Conservation (phyloP, 2,329 filamentous ascomycete species). For the Microcyclospora pomicola region DNA sequence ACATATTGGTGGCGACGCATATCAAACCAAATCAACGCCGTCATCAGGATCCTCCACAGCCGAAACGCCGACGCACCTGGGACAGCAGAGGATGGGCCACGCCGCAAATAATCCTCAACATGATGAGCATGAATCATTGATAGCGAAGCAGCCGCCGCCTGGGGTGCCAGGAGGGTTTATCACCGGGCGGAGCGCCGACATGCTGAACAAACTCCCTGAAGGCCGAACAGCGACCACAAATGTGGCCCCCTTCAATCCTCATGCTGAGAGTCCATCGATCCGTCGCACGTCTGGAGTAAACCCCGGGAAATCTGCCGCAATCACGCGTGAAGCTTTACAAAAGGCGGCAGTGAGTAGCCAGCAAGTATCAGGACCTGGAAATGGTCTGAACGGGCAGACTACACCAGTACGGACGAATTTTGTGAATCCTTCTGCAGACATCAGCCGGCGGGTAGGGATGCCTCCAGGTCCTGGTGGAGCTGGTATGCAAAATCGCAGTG, state of each 20-base stretch:
- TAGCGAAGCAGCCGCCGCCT: constrained; percentile 15
- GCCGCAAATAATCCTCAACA: background rate
- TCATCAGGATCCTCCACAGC: constrained; percentile 16
- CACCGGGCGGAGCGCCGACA: constrained; percentile 30
- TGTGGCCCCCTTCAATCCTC: constrained; percentile 32
- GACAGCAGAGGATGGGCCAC: background rate
- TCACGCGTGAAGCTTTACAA: constrained; percentile 35
- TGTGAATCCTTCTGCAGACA: constrained; percentile 35
- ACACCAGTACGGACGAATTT: constrained; percentile 26
- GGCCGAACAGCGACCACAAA: constrained; percentile 17
- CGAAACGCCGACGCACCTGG: constrained; percentile 8
- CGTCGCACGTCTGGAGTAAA: constrained; percentile 80
- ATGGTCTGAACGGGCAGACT: constrained; percentile 7
- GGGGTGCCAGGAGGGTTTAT: constrained; percentile 31
- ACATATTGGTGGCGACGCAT: background rate
- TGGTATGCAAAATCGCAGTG: constrained; percentile 28
- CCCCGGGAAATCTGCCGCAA: constrained; percentile 60
- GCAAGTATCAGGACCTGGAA: constrained; percentile 2
- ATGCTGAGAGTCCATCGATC: constrained; percentile 55
- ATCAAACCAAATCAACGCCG: constrained; percentile 12
- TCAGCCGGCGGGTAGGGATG: constrained; percentile 36
- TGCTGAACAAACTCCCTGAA: constrained; percentile 24
- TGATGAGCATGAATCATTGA: constrained; percentile 9
- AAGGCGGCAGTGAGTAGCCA: constrained; percentile 1
- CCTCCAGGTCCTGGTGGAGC: constrained; percentile 20